These are phyloP conservation scores for Talinum fruticosum DNA, from an alignment of 148 eudicot genomes.

Conservation along the genomic window DNA sequence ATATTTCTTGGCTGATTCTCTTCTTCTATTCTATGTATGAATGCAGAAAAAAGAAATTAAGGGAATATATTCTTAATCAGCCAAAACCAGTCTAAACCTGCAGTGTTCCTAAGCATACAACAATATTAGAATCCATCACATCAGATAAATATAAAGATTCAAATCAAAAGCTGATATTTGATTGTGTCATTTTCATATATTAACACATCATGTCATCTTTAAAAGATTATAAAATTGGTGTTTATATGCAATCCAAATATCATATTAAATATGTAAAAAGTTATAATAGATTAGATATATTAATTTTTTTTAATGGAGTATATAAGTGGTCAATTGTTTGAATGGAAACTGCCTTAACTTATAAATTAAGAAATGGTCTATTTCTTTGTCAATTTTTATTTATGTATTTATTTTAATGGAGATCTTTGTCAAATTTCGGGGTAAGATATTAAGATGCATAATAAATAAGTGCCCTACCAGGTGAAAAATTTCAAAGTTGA, in stretches of 20 bases:
- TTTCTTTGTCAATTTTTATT: too few species aligned
- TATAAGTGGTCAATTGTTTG: background rate
- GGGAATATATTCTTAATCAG: background rate
- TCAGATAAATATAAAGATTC: background rate
- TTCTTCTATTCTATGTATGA: background rate
- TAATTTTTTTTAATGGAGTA: too few species aligned
- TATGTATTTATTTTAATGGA: too few species aligned
- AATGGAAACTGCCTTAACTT: background rate
- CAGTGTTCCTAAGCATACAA: background rate
- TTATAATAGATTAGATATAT: too few species aligned
- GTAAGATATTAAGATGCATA: too few species aligned
- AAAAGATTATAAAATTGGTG: background rate
- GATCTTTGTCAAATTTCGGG: too few species aligned
- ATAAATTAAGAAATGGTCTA: too few species aligned
- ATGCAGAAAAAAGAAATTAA: background rate
- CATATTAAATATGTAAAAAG: too few species aligned
- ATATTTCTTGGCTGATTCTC: background rate
- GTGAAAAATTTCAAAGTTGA: too few species aligned
- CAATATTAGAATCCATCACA: background rate
- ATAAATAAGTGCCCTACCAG: too few species aligned
- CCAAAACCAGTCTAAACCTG: background rate
- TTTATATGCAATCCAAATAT: too few species aligned
- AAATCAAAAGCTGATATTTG: background rate
- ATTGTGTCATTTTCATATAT: background rate
- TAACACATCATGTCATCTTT: background rate